Evolutionary conservation across 371 early-diverging fungal species (phyloP), one percentile per base, ranked within the genome.

Genomic region (Apophysomyces ossiformis): DNA sequence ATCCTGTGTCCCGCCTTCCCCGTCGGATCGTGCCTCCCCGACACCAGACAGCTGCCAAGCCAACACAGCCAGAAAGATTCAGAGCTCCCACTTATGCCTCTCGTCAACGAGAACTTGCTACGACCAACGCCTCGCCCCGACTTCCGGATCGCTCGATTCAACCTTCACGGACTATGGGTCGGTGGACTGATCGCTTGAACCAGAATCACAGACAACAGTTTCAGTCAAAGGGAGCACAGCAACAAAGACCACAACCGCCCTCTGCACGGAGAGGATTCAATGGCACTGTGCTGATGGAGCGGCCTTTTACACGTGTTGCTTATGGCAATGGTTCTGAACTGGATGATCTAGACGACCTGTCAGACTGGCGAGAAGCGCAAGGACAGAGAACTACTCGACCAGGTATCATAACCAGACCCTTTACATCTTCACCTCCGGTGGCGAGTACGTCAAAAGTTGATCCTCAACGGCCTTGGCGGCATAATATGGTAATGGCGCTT

Each of bases 341-440:
- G 35, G 81, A 81, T 63, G 57, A 60, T 36, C 60, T 78, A 8
- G 81, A 81, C 57, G 73, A 74, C 13, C 43, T 81, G 36, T 58
- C 72, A 2, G 71, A 72, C 26, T 63, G 78, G 57, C 63, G 57
- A 9, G 39, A 46, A 11, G 37, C 65, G 57, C 26, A 67, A 64
- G 11, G 21, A 21, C 6, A 13, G 32, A 37, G 44, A 62, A 21
- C 11, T 8, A n/a, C 50, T n/a, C 9, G 43, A 7, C 43, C 6
- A 4, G 50, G 12, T 0, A 26, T 35, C 7, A 5, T 47, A 44
- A 50, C 50, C 35, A 62, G 9, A n/a, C 21, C 11, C 6, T 50
- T 43, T 16, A 15, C 21, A n/a, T 32, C 35, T 41, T 35, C 47
- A 36, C 32, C 18, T 6, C 58, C 6, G 18, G 8, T 16, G 18